These are phyloP conservation scores for Jatropha podagrica DNA, from an alignment of 441 rosid genomes.

Conservation along the genomic window DNA sequence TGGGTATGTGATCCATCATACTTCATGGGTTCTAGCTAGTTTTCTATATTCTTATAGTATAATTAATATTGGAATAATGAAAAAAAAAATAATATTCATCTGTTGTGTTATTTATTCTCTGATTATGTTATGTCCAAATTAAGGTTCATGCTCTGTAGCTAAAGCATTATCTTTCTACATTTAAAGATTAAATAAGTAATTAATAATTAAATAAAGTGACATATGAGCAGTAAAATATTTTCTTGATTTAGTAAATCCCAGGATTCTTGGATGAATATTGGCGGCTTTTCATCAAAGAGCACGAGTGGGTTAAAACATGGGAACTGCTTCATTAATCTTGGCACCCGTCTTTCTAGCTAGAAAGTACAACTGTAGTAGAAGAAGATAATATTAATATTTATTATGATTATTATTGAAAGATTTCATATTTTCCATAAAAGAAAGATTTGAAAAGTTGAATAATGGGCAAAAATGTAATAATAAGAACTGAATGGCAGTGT, in stretches of 20 bases:
- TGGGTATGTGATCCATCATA: slow-evolving; percentile 12
- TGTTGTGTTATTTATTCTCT: neutral
- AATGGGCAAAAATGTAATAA: slow-evolving; percentile 4
- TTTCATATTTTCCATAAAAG: neutral
- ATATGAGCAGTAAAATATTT: neutral
- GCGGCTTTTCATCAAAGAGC: slow-evolving; percentile 13
- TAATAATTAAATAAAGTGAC: neutral
- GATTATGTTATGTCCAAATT: neutral
- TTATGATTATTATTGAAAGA: neutral
- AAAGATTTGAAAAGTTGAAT: neutral
- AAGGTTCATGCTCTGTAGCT: no score
- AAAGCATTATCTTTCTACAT: neutral
- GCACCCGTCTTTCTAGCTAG: no score
- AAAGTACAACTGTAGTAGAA: no score
- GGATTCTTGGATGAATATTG: slow-evolving; percentile 25
- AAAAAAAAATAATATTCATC: neutral
- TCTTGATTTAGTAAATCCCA: slow-evolving; percentile 25
- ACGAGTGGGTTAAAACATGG: neutral
- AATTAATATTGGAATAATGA: neutral
- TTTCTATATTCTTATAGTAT: neutral
- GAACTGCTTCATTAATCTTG: neutral
- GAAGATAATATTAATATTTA: no score
- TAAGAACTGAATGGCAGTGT: neutral
- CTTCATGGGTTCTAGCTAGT: slow-evolving; percentile 13
- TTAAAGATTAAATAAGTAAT: neutral